Evolutionary conservation across 257 asterid species (phyloP).

Genomic region (Solanum gracilifrons): DNA sequence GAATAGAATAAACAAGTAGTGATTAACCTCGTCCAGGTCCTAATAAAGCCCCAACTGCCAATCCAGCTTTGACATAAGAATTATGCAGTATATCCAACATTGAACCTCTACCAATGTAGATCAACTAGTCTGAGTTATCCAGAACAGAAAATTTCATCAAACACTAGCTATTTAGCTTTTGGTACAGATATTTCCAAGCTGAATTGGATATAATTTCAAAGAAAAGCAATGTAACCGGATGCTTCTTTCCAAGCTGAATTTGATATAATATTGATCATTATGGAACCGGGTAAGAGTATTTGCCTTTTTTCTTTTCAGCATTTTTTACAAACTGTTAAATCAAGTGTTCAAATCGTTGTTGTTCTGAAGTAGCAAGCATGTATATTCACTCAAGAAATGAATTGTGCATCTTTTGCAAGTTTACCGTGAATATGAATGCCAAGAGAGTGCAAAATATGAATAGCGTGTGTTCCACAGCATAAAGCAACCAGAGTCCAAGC

Average conservation of each 20-base stretch:
- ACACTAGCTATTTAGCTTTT: neutral
- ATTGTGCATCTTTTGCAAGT: neutral
- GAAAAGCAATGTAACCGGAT: too few species aligned
- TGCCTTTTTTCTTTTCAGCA: neutral
- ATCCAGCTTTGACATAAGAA: slow-evolving; percentile 77
- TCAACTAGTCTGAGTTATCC: neutral
- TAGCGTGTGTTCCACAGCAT: slow-evolving; percentile 82
- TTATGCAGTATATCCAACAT: slow-evolving; percentile 64
- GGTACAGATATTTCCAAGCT: neutral
- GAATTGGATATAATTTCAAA: neutral
- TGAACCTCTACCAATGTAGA: slow-evolving; percentile 33
- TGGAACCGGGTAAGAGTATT: neutral
- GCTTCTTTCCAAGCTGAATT: neutral
- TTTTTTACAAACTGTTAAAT: neutral
- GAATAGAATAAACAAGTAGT: neutral
- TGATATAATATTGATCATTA: neutral
- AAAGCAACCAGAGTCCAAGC: slow-evolving; percentile 94
- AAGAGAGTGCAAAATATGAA: slow-evolving; percentile 72
- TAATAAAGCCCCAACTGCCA: slow-evolving; percentile 78
- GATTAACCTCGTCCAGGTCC: slow-evolving; percentile 95
- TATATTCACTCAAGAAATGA: neutral
- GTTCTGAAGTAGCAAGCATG: neutral
- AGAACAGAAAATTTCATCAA: neutral
- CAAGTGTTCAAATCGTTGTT: neutral
- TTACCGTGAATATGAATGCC: slow-evolving; percentile 90